A percentile compares a stretch with the other conserved stretches of the same genome.
phyloP scores from a whole-genome alignment of 2,329 filamentous ascomycete genomes.

The Neurospora crassa region DNA sequence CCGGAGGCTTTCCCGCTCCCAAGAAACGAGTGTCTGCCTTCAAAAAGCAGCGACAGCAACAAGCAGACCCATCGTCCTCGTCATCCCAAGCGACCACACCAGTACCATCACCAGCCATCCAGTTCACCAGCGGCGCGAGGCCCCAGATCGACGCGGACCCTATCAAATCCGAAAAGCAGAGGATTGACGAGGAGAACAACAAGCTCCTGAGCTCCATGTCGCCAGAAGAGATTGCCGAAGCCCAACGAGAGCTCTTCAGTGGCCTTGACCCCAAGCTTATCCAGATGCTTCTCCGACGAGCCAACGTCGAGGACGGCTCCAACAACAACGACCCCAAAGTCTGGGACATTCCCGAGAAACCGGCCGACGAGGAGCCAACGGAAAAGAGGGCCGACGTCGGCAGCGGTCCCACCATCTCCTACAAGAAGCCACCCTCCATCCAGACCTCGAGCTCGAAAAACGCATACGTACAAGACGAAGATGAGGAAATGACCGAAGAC shows the following conservation, averaged over 20 bases:
- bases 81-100: slow-evolving; percentile 9
- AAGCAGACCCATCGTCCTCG: slow-evolving; percentile 14
- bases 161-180: slow-evolving; percentile 46
- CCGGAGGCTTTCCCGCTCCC: slow-evolving; percentile 78
- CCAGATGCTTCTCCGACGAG: slow-evolving; percentile 64
- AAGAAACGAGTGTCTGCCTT: slow-evolving; percentile 76
- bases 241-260: slow-evolving; percentile 71
- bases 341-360: slow-evolving; percentile 26
- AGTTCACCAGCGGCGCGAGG: slow-evolving; percentile 8
- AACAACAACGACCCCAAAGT: slow-evolving; percentile 46
- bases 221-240: slow-evolving; percentile 67
- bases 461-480: slow-evolving; percentile 1
- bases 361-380: not conserved
- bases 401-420: slow-evolving; percentile 4
- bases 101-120: slow-evolving; percentile 6
- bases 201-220: slow-evolving; percentile 70
- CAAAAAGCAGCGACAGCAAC: slow-evolving; percentile 53
- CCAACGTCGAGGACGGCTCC: slow-evolving; percentile 64
- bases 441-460: slow-evolving; percentile 16
- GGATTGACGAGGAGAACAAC: slow-evolving; percentile 77
- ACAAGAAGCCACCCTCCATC: slow-evolving; percentile 22
- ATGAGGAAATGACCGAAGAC: not conserved
- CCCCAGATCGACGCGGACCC: slow-evolving; percentile 24
- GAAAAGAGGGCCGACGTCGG: not conserved
- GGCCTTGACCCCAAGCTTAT: slow-evolving; percentile 67